Base-by-base conservation (phyloP, 257 asterid species). In the Nicotiana otophora region DNA sequence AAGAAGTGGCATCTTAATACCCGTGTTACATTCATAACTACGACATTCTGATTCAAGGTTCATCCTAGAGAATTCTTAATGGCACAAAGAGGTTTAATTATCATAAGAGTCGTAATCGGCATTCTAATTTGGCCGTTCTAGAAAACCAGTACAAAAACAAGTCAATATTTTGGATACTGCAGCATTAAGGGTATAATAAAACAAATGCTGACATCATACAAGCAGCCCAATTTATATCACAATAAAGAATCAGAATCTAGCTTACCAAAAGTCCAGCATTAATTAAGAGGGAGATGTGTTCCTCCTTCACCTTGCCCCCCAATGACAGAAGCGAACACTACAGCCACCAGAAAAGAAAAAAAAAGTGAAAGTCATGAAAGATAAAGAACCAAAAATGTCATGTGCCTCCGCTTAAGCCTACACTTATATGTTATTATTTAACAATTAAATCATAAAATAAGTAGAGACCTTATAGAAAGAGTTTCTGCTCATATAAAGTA, bases 261-360 rank as follows among this genome's bases (percentile, higher is more conserved):
- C 97, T 94, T 86, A 96, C 98, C 86, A 96, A 88, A 85, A 96
- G 91, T 61, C 99, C 98, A 77, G 97, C 94, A 83, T 86, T 93
- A 83, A 96, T 93, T 81, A 96, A 89, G 81, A 86, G 92, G 83
- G 99, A 90, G 83, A 96, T 88, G 83, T 92, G 94, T 12, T 93
- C 95, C 84, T 96, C 99, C 88, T 90, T 88, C 91, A 94, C 98
- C 90, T 88, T 91, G 83, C 99, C 99, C 33, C 92, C 97, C 86
- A 88, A 81, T 0, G 98, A 92, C 53, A 96, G 93, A 87, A 93
- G 92, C n/a, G 93, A 88, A 68, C 88, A 86, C 99, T 96, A 92
- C 90, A 85, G 62, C 46, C 82, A 86, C 85, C 82, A 81, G 12
- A 65, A 74, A 74, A 48, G 10, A 23, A 42, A 57, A 23, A 46